Evolutionary conservation across 208 protist species (phyloP), one percentile per base, ranked within the genome.

Genomic region (Novymonas esmeraldas): DNA sequence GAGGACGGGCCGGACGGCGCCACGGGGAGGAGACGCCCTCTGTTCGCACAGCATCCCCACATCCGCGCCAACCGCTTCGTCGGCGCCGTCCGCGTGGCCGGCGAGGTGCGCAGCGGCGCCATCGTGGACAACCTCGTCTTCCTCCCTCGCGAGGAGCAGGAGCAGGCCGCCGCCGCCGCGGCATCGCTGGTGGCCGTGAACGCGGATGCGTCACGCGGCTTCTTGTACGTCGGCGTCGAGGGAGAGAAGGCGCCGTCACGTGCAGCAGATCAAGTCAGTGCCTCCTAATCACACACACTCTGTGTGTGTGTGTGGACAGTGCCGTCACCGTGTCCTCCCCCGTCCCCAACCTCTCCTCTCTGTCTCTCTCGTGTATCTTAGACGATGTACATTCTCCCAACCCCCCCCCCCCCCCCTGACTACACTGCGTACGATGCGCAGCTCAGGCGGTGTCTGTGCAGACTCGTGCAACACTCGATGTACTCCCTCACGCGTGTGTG

Each of bases 111-210:
- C 31, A 79, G 70, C 62, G 83, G 79, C 0, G 76, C 81, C 16
- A 78, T 88, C 16, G 78, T 78, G 22, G 79, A 95, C 73, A 95
- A 95, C 78, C 65, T 89, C 16, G 79, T 95, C 55, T 90, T 84
- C 70, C 38, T 74, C 33, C 61, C 77, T 22, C 66, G 62, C 10
- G 66, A 82, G 24, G 71, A 71, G 71, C 49, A 62, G 48, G 24
- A 16, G 6, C 58, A 22, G 2, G 64, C 50, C 24, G 38, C 54
- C 9, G 73, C 64, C 9, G 48, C 11, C 20, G 63, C 41, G 11
- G 67, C 50, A 14, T 67, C 70, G 9, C 16, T 71, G 29, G 33
- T 64, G 18, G 55, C 71, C 6, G 48, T 66, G 26, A 65, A 64
- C 6, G 24, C 20, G 22, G 16, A 61, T 16, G 31, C 79, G 20